These are phyloP conservation scores for Talaromyces ruber DNA, from an alignment of 495 filamentous ascomycete species.

Conservation along the genomic window DNA sequence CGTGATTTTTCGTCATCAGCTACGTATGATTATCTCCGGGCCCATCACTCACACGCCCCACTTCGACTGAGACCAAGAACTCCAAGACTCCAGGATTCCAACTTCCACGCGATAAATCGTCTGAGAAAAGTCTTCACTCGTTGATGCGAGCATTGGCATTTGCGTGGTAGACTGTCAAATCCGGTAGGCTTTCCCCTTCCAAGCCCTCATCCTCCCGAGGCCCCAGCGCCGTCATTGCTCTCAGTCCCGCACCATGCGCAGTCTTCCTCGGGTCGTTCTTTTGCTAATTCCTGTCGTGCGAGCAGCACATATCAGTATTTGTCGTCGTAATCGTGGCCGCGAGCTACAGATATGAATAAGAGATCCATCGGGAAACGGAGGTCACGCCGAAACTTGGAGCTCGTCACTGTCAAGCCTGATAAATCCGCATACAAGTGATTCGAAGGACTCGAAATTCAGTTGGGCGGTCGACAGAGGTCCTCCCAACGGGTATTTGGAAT, in stretches of 20 bases:
- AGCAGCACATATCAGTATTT: not conserved
- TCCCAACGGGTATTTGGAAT: not conserved
- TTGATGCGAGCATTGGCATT: not conserved
- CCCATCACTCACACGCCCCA: not conserved
- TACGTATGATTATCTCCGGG: not conserved
- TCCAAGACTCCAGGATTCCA: not conserved
- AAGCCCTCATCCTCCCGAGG: not conserved
- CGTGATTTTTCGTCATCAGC: not conserved
- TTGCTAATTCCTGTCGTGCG: not conserved
- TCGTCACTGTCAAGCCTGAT: constrained; percentile 1
- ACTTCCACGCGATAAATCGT: not conserved
- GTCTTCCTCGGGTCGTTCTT: not conserved
- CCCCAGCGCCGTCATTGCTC: not conserved
- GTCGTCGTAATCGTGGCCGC: not conserved
- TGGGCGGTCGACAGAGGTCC: not conserved
- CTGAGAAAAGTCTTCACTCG: not conserved
- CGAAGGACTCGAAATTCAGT: not conserved
- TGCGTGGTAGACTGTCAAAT: not conserved
- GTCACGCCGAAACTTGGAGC: not conserved
- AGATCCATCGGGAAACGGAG: not conserved
- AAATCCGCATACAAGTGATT: not conserved
- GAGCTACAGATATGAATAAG: constrained; percentile 7
- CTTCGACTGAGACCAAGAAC: not conserved
- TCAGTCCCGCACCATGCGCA: not conserved
- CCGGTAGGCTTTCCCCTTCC: not conserved